Evolutionary conservation across 2,329 filamentous ascomycete species (phyloP), one percentile per base, ranked within the genome.

Genomic region (Ascochyta lentis): DNA sequence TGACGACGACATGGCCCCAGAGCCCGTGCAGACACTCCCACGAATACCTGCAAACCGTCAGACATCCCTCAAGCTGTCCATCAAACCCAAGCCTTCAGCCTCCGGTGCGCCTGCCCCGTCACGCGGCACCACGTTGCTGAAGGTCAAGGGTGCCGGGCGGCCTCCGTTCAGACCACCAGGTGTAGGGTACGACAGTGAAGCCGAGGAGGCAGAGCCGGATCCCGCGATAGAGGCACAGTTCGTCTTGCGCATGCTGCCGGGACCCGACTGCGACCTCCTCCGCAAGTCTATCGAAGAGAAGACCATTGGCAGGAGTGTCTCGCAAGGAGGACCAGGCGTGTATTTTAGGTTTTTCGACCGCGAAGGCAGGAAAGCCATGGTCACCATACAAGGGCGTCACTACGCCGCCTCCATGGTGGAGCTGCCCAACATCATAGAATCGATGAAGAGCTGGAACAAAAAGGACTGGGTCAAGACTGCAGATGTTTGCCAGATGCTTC

Each of bases 161-260:
- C 66, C 70, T 3, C 73, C 72, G 1, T 39, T 53, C 10, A 56
- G 91, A 60, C 87, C 87, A 5, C 84, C 86, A 1, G 95, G 95
- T 47, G 92, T 96, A 52, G 95, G 94, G 7, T 99, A 98, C 76
- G 95, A 99, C 73, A 97, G 93, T 3, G 95, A 98, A 76, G 92
- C 93, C 12, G 95, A 92, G 51, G 95, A 98, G 70, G 86, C 89
- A 13, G 95, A 99, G 75, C 77, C 81, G 9, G 95, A 99, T 69
- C 95, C 95, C 0, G 84, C 89, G 1, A 91, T 96, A 58, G 94
- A 98, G 75, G 90, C 94, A 69, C 89, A 96, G 61, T 91, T 98
- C 63, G 83, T 99, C 8, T 76, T 99, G 58, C 90, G 95, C 56
- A 96, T 97, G 90, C 76, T 87, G 50, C 91, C 92, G 0, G 93